Conservation (phyloP, 2,329 filamentous ascomycete genomes). For the Apiospora saccharicola region DNA sequence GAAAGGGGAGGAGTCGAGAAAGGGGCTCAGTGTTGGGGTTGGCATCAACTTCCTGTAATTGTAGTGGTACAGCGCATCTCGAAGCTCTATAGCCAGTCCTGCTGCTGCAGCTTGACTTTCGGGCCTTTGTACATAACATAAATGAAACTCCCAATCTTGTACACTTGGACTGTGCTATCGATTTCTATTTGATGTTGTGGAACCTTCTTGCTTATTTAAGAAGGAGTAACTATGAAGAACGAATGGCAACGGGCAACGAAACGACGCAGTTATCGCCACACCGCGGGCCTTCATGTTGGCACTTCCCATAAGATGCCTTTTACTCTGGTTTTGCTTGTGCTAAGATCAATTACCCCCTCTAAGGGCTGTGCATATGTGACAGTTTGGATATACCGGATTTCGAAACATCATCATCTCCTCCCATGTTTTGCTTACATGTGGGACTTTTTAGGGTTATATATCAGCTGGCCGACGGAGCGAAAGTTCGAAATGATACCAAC, state of each 20-base stretch:
- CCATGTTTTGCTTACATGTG: no score
- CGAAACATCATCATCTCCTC: no score
- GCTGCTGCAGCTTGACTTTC: neutral
- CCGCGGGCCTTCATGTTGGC: neutral
- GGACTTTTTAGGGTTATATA: no score
- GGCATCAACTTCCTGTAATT: constrained; percentile 92
- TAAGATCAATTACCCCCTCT: no score
- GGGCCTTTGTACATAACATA: neutral
- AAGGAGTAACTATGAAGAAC: neutral
- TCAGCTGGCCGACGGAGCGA: no score
- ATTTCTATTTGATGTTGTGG: no score
- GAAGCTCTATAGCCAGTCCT: neutral
- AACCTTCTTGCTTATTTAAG: no score
- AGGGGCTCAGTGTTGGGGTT: constrained; percentile 94
- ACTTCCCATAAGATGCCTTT: no score
- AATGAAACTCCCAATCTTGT: neutral
- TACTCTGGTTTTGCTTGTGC: no score
- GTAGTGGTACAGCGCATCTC: neutral
- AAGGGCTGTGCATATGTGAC: no score
- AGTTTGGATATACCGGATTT: no score
- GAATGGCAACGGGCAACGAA: neutral
- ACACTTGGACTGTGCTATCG: neutral
- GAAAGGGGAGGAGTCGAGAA: constrained; percentile 84
- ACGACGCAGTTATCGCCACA: neutral
- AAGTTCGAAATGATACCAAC: no score